Conservation (phyloP, 2,329 filamentous ascomycete species). For the Apiospora hydei region DNA sequence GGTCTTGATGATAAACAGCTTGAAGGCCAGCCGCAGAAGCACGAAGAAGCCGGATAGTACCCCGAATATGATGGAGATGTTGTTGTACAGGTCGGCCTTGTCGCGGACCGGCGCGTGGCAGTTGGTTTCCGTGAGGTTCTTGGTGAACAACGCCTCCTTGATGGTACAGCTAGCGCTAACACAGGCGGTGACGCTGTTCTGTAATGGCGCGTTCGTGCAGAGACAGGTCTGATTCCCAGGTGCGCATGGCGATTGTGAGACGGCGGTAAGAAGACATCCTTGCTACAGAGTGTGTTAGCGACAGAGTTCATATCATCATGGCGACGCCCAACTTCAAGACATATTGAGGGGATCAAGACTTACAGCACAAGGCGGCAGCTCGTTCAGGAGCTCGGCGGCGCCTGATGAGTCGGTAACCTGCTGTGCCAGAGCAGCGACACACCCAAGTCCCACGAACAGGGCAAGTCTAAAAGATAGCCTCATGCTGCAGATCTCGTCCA, state of each 20-base stretch:
- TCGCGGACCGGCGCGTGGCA: conserved; percentile 41
- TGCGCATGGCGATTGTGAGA: conserved; percentile 39
- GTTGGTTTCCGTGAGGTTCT: conserved; percentile 34
- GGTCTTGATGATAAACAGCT: conserved; percentile 42
- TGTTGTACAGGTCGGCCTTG: conserved; percentile 43
- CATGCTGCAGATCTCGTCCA: background rate
- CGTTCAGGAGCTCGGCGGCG: conserved; percentile 26
- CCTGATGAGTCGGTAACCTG: background rate
- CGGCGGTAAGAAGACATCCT: conserved; percentile 36
- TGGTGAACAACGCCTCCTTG: conserved; percentile 38
- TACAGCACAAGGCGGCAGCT: conserved; percentile 44
- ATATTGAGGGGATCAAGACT: conserved; percentile 23
- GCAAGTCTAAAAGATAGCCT: background rate
- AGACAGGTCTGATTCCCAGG: conserved; percentile 41
- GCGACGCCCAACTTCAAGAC: background rate
- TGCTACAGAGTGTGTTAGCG: conserved; percentile 31
- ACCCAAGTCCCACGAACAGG: conserved; percentile 4
- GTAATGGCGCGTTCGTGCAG: conserved; percentile 40
- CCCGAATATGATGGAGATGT: conserved; percentile 44
- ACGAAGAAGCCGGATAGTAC: conserved; percentile 49
- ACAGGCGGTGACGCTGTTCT: conserved; percentile 38
- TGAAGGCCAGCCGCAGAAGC: conserved; percentile 49
- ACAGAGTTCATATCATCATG: background rate
- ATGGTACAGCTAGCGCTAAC: conserved; percentile 40
- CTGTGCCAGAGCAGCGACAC: background rate